Conservation (phyloP, 768 basidiomycete species). For the Piloderma croceum region DNA sequence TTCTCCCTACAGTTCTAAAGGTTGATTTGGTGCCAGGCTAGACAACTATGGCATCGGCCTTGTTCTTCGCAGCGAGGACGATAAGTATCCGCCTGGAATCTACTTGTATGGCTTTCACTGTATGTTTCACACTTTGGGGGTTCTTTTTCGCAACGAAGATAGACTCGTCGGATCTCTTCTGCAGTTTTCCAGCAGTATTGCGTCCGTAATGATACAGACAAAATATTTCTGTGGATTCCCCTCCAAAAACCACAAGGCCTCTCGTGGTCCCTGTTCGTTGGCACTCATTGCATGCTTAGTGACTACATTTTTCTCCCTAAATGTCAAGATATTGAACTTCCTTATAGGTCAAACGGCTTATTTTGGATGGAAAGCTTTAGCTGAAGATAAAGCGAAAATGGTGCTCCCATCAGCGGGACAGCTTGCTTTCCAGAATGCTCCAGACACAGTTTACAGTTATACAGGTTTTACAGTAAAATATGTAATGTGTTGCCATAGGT, state of each 20-base stretch:
- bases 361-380: background rate
- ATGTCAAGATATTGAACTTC: background rate
- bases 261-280: background rate
- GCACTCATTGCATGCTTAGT: background rate
- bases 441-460: no score
- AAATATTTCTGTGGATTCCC: no score
- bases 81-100: background rate
- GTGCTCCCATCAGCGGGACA: background rate
- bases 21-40: no score
- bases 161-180: no score
- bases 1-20: no score
- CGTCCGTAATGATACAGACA: no score
- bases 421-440: no score
- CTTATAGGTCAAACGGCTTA: background rate
- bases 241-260: background rate
- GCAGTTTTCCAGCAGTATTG: no score
- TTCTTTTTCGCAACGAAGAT: no score
- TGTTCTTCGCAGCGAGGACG: conserved; percentile 12
- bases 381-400: background rate
- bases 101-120: background rate
- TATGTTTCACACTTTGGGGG: no score
- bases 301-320: background rate
- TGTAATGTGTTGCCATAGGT: no score
- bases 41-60: conserved; percentile 12
- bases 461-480: no score